These are phyloP conservation scores for Bjerkandera adusta DNA, from an alignment of 1,284 basidiomycete species.

Conservation along the genomic window DNA sequence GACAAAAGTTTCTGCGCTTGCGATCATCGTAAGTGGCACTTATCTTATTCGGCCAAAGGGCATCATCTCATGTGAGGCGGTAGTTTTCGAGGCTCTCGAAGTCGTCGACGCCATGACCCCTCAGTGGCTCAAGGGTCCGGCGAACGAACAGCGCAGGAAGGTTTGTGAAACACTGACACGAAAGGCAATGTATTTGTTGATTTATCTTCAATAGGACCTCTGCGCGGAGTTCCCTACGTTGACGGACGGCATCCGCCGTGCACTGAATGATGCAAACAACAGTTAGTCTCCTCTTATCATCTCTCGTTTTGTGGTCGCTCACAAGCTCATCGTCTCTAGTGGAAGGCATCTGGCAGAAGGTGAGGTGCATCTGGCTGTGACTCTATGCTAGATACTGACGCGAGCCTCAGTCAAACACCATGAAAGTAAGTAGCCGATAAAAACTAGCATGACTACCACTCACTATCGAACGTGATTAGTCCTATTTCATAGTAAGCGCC, in stretches of 20 bases:
- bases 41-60: not conserved
- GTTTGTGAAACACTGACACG: not conserved
- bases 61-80: not conserved
- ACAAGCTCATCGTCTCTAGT: too few species aligned
- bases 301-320: too few species aligned
- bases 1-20: not conserved
- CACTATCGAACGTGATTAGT: not conserved
- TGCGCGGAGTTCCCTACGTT: not conserved
- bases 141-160: not conserved
- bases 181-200: too few species aligned
- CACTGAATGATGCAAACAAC: not conserved
- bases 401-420: not conserved
- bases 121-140: not conserved
- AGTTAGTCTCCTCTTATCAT: too few species aligned
- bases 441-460: not conserved
- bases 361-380: too few species aligned
- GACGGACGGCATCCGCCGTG: not conserved
- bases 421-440: not conserved
- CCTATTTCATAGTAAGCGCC: not conserved
- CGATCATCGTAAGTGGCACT: constrained; percentile 1
- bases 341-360: too few species aligned
- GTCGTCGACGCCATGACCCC: not conserved
- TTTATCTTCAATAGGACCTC: too few species aligned
- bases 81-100: constrained; percentile 1
- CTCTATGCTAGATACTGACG: too few species aligned